Evolutionary conservation across 768 basidiomycete species (phyloP), one percentile per base, ranked within the genome.

Genomic region (Hirschioporus abietinus): DNA sequence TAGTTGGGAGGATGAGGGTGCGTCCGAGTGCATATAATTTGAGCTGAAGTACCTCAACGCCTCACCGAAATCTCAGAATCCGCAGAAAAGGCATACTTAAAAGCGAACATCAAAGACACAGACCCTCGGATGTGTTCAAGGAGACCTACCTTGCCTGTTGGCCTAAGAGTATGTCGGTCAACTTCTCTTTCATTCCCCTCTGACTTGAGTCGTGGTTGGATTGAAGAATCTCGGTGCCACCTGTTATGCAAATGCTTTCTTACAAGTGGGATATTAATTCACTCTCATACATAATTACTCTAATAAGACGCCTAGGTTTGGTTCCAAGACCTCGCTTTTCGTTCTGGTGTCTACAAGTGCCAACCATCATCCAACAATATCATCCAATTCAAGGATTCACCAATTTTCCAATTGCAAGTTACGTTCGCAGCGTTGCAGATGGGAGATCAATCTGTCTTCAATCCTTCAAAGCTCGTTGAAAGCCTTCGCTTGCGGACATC

Each of bases 161-260:
- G 93, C 25, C 78, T 96, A 68, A 91, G 85, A 82, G 94, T 91
- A 72, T 20, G 78, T 72, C 36, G 27, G 52, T 27, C 7, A 35
- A 59, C 30, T 30, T 30, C 30, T 30, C 30, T 30, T 30, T 8
- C 30, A 30, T 30, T 30, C 30, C 8, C 8, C 8, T 30, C 24
- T 35, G 68, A 52, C 42, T 52, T 10, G 15, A 61, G 63, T 65
- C 36, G 30, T 20, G 26, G 23, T 15, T 34, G 35, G 35, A 23
- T 20, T 52, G 30, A 72, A 95, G 94, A 98, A 99, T 75, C 85
- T 99, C 23, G 96, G 96, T 4, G 96, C 96, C 20, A 98, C 96
- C 3, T 99, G 96, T 74, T 99, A 98, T 71, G 95, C 93, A 68
- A 97, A 97, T 75, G 94, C 94, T 23, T 97, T 92, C 68, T 82